These are phyloP conservation scores for Colletotrichum sp. DNA, from an alignment of 2,329 filamentous ascomycete species.

Conservation along the genomic window DNA sequence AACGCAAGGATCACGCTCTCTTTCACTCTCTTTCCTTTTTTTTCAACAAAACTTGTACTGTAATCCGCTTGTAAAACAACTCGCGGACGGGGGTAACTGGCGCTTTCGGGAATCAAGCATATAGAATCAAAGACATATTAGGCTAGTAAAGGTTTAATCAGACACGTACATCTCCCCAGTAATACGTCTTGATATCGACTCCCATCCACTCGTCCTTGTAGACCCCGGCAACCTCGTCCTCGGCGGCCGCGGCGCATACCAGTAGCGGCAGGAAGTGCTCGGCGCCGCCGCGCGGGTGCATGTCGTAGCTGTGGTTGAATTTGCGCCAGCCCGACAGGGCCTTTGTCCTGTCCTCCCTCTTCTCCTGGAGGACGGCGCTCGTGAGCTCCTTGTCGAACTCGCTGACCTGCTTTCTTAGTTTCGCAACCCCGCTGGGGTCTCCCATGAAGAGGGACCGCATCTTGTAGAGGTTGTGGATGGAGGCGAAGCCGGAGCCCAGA, in stretches of 20 bases:
- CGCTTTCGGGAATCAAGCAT: background rate
- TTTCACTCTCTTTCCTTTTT: background rate
- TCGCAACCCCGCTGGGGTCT: conserved; percentile 27
- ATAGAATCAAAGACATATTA: background rate
- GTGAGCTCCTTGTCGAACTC: conserved; percentile 53
- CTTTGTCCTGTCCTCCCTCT: conserved; percentile 37
- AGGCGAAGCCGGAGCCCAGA: conserved; percentile 64
- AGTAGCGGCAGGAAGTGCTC: conserved; percentile 66
- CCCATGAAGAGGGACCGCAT: conserved; percentile 43
- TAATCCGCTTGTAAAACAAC: background rate
- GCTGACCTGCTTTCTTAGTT: conserved; percentile 25
- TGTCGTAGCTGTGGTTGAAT: conserved; percentile 52
- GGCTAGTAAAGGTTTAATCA: conserved; percentile 11
- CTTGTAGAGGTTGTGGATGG: conserved; percentile 57
- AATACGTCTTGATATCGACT: conserved; percentile 59
- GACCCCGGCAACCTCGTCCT: conserved; percentile 43
- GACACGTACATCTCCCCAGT: conserved; percentile 46
- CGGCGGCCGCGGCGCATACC: conserved; percentile 58
- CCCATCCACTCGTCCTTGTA: conserved; percentile 57
- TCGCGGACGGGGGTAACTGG: background rate
- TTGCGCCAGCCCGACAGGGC: conserved; percentile 52
- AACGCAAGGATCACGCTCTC: background rate
- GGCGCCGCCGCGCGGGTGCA: conserved; percentile 58
- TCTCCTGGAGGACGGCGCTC: conserved; percentile 39
- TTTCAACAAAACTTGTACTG: background rate